These are phyloP conservation scores for Perkinsus chesapeaki DNA, from an alignment of 169 alveolate species.

Conservation along the genomic window DNA sequence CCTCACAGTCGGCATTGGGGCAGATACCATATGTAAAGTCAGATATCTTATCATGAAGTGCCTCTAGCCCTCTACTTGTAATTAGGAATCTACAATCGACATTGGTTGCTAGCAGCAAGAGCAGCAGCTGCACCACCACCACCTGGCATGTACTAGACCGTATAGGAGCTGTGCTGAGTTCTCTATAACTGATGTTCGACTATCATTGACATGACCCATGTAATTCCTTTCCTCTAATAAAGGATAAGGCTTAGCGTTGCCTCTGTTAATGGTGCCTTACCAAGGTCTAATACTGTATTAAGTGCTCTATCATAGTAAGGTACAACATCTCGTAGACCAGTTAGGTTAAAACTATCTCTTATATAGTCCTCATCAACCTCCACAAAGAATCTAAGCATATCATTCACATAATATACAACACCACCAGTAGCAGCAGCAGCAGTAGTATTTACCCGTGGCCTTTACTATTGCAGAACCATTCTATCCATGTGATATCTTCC, in stretches of 20 bases:
- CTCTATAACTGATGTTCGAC: neutral
- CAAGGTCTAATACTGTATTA: slow-evolving; percentile 24
- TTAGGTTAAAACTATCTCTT: slow-evolving; percentile 42
- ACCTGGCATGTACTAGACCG: slow-evolving; percentile 45
- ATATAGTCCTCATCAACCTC: slow-evolving; percentile 51
- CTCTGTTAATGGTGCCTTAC: neutral
- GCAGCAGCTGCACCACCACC: slow-evolving; percentile 14
- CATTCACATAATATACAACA: slow-evolving; percentile 34
- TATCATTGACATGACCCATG: neutral
- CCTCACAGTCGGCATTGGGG: slow-evolving; percentile 51
- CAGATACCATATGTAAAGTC: slow-evolving; percentile 57
- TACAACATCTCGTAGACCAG: slow-evolving; percentile 30
- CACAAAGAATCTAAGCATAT: slow-evolving; percentile 26
- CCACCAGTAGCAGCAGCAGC: neutral
- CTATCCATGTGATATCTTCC: slow-evolving; percentile 39
- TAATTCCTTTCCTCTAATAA: neutral
- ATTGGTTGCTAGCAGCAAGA: neutral
- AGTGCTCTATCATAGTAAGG: slow-evolving; percentile 31
- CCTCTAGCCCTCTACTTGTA: neutral
- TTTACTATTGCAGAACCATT: slow-evolving; percentile 54
- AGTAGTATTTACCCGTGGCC: slow-evolving; percentile 32
- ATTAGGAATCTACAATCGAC: neutral
- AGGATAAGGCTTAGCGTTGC: neutral
- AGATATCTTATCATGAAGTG: slow-evolving; percentile 40
- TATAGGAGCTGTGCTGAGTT: slow-evolving; percentile 16